These are phyloP conservation scores for Diplodia corticola DNA, from an alignment of 2,329 filamentous ascomycete species.

Conservation along the genomic window DNA sequence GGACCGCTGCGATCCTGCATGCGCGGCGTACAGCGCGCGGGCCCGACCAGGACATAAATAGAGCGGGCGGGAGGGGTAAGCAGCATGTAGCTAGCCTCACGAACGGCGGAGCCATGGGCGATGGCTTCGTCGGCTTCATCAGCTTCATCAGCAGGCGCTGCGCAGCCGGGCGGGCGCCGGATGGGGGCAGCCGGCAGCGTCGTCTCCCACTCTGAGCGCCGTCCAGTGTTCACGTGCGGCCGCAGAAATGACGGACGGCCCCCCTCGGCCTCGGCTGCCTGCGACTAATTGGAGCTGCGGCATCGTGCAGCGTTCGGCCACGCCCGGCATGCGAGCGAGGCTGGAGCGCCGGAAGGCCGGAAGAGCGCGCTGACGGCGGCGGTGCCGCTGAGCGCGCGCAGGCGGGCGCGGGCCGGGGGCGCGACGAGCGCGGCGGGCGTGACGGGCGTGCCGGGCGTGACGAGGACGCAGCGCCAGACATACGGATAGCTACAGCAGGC, in stretches of 20 bases:
- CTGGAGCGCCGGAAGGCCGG: slow-evolving; percentile 16
- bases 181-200: neutral
- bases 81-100: neutral
- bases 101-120: slow-evolving; percentile 1
- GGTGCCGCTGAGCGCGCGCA: neutral
- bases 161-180: neutral
- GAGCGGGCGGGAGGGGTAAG: slow-evolving; percentile 9
- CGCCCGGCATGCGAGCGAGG: slow-evolving; percentile 4
- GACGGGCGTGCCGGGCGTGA: too few relatives aligned
- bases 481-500: neutral
- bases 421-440: neutral
- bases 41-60: slow-evolving; percentile 5
- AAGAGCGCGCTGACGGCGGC: slow-evolving; percentile 13
- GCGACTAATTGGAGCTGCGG: slow-evolving; percentile 10
- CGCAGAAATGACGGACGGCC: slow-evolving; percentile 4
- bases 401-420: slow-evolving; percentile 2
- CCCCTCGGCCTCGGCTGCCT: slow-evolving; percentile 13
- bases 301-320: slow-evolving; percentile 11
- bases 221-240: slow-evolving; percentile 18
- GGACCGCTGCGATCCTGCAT: neutral
- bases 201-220: too few relatives aligned
- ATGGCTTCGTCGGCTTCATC: too few relatives aligned
- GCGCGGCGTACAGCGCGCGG: neutral
- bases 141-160: too few relatives aligned
- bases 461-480: neutral